Percentiles rank a stretch among this genome's conserved stretches.
These are phyloP conservation scores for Eucalyptus tenuipes DNA, from an alignment of 345 rosid genomes.

Conservation along the genomic window DNA sequence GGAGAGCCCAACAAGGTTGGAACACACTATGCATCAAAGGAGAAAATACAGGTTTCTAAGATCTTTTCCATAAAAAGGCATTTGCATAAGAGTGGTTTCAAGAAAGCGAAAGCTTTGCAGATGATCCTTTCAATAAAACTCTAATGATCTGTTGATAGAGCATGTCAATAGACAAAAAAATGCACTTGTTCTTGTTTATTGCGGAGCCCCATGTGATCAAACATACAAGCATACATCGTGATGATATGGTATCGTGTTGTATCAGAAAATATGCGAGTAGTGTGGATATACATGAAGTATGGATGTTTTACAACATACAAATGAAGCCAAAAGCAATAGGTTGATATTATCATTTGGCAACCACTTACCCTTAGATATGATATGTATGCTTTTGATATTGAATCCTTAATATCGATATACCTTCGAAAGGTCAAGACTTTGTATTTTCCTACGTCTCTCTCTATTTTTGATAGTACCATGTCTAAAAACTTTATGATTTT, in stretches of 20 bases:
- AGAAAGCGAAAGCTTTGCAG: neutral
- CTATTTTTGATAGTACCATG: neutral
- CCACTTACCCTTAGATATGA: neutral
- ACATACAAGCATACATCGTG: neutral
- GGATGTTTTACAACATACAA: neutral
- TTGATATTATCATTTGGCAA: neutral
- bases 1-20: neutral
- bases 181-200: neutral
- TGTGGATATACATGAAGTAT: neutral
- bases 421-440: neutral
- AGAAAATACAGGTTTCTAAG: neutral
- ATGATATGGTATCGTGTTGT: fast-evolving
- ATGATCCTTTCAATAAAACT: neutral
- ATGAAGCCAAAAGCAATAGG: neutral
- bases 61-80: neutral
- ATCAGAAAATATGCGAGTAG: fast-evolving
- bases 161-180: neutral
- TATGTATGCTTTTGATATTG: neutral
- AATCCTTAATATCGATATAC: neutral
- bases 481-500: too few relatives aligned
- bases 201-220: neutral
- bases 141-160: neutral
- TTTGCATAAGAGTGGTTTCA: neutral
- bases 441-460: neutral
- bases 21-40: neutral